These are phyloP conservation scores for Melastoma candidum DNA, from an alignment of 441 rosid species.

Conservation along the genomic window DNA sequence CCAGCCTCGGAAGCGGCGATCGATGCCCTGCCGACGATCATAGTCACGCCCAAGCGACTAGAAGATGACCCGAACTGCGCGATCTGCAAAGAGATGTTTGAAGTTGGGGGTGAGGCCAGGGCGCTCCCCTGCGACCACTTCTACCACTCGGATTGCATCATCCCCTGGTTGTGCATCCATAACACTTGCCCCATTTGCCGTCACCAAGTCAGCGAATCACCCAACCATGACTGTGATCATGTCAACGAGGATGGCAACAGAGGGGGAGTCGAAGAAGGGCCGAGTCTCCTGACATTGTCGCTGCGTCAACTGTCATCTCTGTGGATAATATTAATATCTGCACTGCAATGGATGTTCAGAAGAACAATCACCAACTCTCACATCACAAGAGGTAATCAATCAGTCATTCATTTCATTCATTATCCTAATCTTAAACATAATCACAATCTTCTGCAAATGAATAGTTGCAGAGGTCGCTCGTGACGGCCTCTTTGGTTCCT, in stretches of 20 bases:
- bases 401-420: no score
- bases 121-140: constrained; percentile 63
- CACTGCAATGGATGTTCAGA: no score
- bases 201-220: constrained; percentile 12
- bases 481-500: no score
- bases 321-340: constrained; percentile 9
- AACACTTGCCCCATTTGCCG: constrained; percentile 80
- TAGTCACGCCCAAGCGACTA: constrained; percentile 26
- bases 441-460: no score
- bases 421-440: no score
- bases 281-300: constrained; percentile 19
- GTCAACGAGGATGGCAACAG: not conserved
- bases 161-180: constrained; percentile 60
- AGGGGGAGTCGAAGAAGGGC: constrained; percentile 15
- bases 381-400: no score
- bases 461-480: no score
- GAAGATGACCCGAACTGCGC: constrained; percentile 38
- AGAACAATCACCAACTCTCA: no score
- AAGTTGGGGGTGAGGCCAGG: constrained; percentile 34
- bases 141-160: constrained; percentile 57
- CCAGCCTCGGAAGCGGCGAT: constrained; percentile 36
- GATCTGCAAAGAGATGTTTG: constrained; percentile 65
- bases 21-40: constrained; percentile 34
- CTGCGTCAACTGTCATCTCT: constrained; percentile 27
- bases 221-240: not conserved